Conservation (phyloP, 768 basidiomycete genomes). For the Asterophora parasitica region DNA sequence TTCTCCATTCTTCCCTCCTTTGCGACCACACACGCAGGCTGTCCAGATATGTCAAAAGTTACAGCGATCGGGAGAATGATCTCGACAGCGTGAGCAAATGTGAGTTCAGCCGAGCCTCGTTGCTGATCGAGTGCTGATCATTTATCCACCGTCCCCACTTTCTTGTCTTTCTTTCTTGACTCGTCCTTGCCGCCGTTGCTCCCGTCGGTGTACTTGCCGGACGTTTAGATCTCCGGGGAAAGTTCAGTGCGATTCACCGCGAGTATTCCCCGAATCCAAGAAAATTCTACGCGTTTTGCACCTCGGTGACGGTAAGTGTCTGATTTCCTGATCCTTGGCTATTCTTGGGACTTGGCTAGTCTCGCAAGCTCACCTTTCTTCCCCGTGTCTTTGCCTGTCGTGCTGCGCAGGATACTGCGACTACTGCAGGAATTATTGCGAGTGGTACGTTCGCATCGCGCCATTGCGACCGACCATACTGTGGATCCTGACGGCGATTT, state of each 20-base stretch:
- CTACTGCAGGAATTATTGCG: slow-evolving; percentile 47
- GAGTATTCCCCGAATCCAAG: slow-evolving; percentile 47
- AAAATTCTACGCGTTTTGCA: slow-evolving; percentile 55
- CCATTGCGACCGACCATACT: background rate
- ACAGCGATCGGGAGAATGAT: slow-evolving; percentile 60
- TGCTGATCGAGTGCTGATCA: background rate
- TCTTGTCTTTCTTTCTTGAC: too few relatives aligned
- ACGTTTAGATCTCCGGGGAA: slow-evolving; percentile 35
- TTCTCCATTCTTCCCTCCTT: background rate
- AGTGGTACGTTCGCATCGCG: slow-evolving; percentile 31
- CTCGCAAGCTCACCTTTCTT: background rate
- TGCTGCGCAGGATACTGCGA: slow-evolving; percentile 45
- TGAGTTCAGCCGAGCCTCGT: slow-evolving; percentile 26
- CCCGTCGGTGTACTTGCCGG: background rate
- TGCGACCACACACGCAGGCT: slow-evolving; percentile 10
- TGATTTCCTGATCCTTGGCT: background rate
- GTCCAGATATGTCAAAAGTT: slow-evolving; percentile 45
- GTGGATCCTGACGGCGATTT: background rate
- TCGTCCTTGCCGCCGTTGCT: too few relatives aligned
- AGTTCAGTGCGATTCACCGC: slow-evolving; percentile 52
- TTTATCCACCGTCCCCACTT: background rate
- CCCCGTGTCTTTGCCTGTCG: background rate
- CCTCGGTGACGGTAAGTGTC: slow-evolving; percentile 53
- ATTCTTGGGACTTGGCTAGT: background rate
- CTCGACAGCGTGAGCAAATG: slow-evolving; percentile 51